Evolutionary conservation across 257 asterid genomes (phyloP), one percentile per base, ranked within the genome.

Genomic region (Coffea canephora): DNA sequence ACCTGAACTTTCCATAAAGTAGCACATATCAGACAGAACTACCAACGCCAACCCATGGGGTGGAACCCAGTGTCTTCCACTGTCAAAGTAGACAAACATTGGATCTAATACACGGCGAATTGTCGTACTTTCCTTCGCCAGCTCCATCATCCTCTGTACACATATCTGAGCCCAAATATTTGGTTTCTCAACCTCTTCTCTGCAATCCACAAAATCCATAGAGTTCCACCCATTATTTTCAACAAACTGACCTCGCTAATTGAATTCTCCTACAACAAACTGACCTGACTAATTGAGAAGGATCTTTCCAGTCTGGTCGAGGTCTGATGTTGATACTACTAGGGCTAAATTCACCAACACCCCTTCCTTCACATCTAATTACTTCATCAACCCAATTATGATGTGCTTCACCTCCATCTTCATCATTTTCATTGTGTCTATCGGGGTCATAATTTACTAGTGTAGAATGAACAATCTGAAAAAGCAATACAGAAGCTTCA

Each of bases 301-400:
- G 97, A 83, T 93, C 99, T 88, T 89, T 96, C 89, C 81, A 91
- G 59, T 91, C 94, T 8, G 97, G 94, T 16, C 85, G 88, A 80
- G 90, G 79, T 87, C 93, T 89, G 52, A 87, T 75, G 81, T 78
- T 83, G 81, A 83, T 67, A 85, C 84, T 85, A 81, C 87, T 74
- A 74, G 98, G 96, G 89, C 92, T 89, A 84, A 79, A 85, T 82
- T 91, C 98, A 81, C 92, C 97, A 69, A 81, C 83, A 81, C 89
- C 91, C 88, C 97, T 86, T 82, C 99, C 98, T 86, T 92, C 98
- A 73, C 92, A 89, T 85, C 99, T 89, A 69, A 94, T 87, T 62
- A 96, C 98, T 81, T 94, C 99, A 85, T 94, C 97, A 80, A 96
- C 98, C 99, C 99, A 96, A 88, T 96, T 91, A 83, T 92, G 98